Percentiles rank a stretch among this genome's conserved stretches.
phyloP scores from a whole-genome alignment of 768 basidiomycete species.

The Tylopilus rubrobrunneus region DNA sequence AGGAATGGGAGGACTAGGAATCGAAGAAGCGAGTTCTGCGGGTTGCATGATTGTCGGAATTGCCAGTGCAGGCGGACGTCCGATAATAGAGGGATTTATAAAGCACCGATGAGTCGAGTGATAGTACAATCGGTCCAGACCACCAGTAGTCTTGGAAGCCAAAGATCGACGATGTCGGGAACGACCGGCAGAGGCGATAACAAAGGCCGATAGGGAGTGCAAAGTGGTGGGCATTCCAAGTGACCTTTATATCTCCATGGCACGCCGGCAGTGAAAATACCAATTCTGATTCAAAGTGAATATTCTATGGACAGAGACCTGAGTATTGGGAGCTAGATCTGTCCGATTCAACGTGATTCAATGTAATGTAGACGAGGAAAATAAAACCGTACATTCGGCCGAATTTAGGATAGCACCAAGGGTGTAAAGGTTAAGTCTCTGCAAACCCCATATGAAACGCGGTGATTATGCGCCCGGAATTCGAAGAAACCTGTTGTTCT shows the following conservation, averaged over 20 bases:
- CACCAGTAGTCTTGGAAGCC: neutral
- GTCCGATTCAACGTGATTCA: neutral
- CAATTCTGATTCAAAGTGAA: neutral
- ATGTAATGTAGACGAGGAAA: neutral
- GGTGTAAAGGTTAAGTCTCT: neutral
- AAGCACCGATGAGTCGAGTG: neutral
- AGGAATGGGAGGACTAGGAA: neutral
- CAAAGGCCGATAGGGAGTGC: neutral
- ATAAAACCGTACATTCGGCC: neutral
- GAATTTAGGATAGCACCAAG: neutral
- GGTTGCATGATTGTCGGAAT: conserved; percentile 5
- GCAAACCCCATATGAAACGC: neutral
- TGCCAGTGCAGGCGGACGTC: neutral
- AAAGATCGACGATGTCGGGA: neutral
- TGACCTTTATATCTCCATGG: neutral
- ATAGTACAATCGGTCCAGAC: neutral
- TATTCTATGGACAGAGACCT: no score
- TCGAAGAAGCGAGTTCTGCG: neutral
- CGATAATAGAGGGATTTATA: neutral
- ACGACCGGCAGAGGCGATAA: neutral
- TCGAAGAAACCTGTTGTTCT: neutral
- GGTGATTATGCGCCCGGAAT: neutral
- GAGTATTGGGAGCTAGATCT: neutral
- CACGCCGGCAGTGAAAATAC: no score
- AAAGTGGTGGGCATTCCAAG: neutral